Evolutionary conservation across 768 basidiomycete genomes (phyloP), one percentile per base, ranked within the genome.

Genomic region (Trametes meyenii): DNA sequence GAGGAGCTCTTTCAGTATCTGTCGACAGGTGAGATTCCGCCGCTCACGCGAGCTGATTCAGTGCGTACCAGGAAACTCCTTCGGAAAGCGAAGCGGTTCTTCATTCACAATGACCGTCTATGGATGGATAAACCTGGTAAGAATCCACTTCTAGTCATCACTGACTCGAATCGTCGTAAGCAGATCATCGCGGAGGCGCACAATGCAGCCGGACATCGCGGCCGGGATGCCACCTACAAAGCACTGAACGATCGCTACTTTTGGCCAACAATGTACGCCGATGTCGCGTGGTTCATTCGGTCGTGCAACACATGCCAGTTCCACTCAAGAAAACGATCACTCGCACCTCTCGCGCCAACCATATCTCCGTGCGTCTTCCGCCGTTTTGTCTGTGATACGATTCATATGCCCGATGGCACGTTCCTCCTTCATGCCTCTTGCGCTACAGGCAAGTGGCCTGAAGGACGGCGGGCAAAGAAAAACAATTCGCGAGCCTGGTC

Each of bases 271-370:
- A 49, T 71, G 7, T 53, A 70, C 40, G 60, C 68, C 14, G 62
- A 74, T 11, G 50, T 76, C 6, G 42, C 65, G 1, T 75, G 67
- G 50, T 75, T 73, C 39, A 65, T 77, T 0, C 55, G 67, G 1
- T 75, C 74, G 0, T 79, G 77, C 62, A 60, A 71, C 16, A 59
- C 66, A 7, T 78, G 76, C 36, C 76, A 78, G 55, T 56, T 70
- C 8, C 61, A 66, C 0, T 65, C 75, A 0, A 56, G 58, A 1
- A 51, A 73, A 14, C 67, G 72, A 65, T 52, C 66, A 3, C 74
- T 59, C 4, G 17, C 39, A 4, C 39, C 17, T 2, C 39, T 40
- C 5, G 17, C 39, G 11, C 39, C 39, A n/a, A 14, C 39, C 4
- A 40, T n/a, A 3, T 40, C 39, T 13, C 39, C 39, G 12, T 13